These are phyloP conservation scores for Eucalyptus marginata DNA, from an alignment of 345 rosid species.

Conservation along the genomic window DNA sequence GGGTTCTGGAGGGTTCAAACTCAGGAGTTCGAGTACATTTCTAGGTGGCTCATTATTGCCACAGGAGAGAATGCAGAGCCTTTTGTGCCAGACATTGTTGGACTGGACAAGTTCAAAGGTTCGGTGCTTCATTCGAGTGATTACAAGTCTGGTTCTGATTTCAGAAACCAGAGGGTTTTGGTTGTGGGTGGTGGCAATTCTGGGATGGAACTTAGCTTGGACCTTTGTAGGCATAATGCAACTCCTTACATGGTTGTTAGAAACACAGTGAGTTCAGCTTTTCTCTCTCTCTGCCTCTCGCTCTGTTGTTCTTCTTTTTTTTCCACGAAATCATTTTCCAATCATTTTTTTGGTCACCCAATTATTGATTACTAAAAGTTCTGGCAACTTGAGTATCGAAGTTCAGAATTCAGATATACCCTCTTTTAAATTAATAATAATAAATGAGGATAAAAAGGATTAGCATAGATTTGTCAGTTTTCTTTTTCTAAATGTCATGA, in stretches of 20 bases:
- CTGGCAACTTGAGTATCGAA: background rate
- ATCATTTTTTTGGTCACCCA: background rate
- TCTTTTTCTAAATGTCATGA: background rate
- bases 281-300: background rate
- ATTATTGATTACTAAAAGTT: background rate
- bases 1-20: constrained; percentile 65
- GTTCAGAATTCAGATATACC: background rate
- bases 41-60: constrained; percentile 58
- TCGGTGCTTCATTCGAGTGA: constrained; percentile 38
- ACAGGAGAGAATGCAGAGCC: constrained; percentile 76
- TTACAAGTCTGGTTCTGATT: constrained; percentile 45
- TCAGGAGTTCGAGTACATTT: constrained; percentile 30
- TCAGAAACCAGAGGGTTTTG: constrained; percentile 29
- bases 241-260: constrained; percentile 47
- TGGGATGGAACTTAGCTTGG: constrained; percentile 58
- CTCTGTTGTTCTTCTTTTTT: background rate
- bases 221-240: constrained; percentile 51
- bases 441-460: background rate
- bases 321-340: background rate
- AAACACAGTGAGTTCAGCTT: constrained; percentile 26
- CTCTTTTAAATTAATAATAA: background rate
- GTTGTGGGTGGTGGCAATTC: constrained; percentile 87
- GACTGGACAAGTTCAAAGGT: constrained; percentile 36
- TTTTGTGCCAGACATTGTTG: constrained; percentile 28
- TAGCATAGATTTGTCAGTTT: background rate